phyloP scores from a whole-genome alignment of 1,284 basidiomycete genomes.

The Cryptococcus sp. region DNA sequence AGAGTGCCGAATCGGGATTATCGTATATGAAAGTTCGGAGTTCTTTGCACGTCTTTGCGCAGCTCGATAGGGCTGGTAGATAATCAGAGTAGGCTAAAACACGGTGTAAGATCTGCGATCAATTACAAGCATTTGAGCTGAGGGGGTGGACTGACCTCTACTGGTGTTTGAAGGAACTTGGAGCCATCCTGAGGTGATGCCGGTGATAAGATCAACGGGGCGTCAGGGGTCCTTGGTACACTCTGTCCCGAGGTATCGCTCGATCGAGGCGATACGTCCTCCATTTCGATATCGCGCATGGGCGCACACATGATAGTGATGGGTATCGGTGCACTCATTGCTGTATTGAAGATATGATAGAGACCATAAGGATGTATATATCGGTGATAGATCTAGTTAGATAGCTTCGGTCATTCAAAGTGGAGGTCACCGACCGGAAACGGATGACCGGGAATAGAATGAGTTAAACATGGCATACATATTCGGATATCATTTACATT shows the following conservation, averaged over 20 bases:
- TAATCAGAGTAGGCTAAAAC: constrained; percentile 28
- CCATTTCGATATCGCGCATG: not conserved
- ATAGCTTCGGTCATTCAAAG: not conserved
- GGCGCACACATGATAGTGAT: not conserved
- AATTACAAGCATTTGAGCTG: not conserved
- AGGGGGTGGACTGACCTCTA: constrained; percentile 3
- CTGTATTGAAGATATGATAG: too few species aligned
- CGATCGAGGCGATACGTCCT: not conserved
- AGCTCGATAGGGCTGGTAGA: constrained; percentile 10
- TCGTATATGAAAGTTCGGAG: constrained; percentile 34
- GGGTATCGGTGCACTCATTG: not conserved
- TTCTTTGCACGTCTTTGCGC: constrained; percentile 29
- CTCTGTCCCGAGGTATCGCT: not conserved
- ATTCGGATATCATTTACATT: too few species aligned
- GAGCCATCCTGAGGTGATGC: constrained; percentile 8
- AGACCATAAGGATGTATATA: too few species aligned
- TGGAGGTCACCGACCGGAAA: not conserved
- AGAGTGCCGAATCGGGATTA: constrained; percentile 37
- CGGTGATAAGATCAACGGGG: not conserved
- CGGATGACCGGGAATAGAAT: too few species aligned
- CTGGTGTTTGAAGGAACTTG: constrained; percentile 4
- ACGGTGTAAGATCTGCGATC: constrained; percentile 30
- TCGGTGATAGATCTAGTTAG: not conserved
- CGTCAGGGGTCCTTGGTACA: constrained; percentile 18
- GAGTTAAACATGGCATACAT: too few species aligned